These are phyloP conservation scores for Berkeleyomyces rouxiae DNA, from an alignment of 2,329 filamentous ascomycete genomes.

Conservation along the genomic window DNA sequence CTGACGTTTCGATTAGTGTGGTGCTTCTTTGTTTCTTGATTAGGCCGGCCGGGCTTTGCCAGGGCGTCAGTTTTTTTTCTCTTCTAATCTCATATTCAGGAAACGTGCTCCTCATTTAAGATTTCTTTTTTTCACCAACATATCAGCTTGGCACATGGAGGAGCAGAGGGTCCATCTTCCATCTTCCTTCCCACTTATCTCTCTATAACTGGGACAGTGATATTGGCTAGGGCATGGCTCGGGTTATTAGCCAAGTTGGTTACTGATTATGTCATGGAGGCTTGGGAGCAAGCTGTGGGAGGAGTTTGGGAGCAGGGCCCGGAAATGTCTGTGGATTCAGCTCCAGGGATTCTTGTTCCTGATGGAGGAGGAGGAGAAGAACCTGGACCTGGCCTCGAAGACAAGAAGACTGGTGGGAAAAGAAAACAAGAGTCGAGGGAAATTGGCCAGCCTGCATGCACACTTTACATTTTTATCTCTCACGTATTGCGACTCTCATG, in stretches of 20 bases:
- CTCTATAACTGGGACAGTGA: background rate
- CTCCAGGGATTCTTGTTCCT: background rate
- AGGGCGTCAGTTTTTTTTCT: background rate
- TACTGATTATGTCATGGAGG: background rate
- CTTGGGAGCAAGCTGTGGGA: background rate
- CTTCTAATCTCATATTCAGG: background rate
- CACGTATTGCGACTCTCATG: background rate
- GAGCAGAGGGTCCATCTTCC: background rate
- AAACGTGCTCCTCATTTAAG: background rate
- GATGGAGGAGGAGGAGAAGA: background rate
- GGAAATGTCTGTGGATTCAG: background rate
- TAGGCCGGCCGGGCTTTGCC: background rate
- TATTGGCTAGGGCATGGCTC: background rate
- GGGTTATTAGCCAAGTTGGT: background rate
- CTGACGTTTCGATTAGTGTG: background rate
- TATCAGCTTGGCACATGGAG: background rate
- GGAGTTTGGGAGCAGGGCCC: background rate
- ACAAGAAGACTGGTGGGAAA: no score
- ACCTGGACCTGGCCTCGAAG: background rate
- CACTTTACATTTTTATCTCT: background rate
- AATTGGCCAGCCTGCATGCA: no score
- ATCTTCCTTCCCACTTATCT: background rate
- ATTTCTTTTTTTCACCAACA: background rate
- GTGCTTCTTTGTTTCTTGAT: background rate
- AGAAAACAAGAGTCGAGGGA: background rate